Evolutionary conservation across 805 yeast species (phyloP), one percentile per base, ranked within the genome.

Genomic region (Diddensiella caesifluorescens): DNA sequence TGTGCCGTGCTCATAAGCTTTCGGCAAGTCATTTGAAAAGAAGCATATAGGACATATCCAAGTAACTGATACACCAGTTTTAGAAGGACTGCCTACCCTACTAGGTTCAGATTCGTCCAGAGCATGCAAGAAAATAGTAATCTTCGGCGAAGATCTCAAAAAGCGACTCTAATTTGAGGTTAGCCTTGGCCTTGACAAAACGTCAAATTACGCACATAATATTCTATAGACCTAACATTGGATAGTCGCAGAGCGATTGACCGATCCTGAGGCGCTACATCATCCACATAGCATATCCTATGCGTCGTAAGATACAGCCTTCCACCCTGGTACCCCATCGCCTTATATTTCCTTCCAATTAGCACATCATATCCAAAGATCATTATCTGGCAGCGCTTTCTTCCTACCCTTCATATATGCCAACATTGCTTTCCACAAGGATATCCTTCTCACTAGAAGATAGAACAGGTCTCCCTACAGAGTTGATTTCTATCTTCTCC

Each of bases 31-130:
- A 54, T 87, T 86, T 20, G 79, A 68, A 56, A 69, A 83, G n/a
- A 77, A 76, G 61, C 98, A 90, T 2, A 92, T 89, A n/a, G 83
- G 81, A 59, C 98, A 90, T 1, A 73, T 71, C 98, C 98, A 90
- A 22, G 70, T 65, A 13, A 57, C 46, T 10, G 38, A 35, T 29
- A 41, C 41, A 33, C 31, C 39, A 28, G 40, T 16, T 2, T 48
- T 21, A 6, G 42, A 41, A 15, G 38, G 39, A 42, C 37, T n/a
- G 22, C 29, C 4, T 4, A 32, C 29, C 15, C 18, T 16, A 25
- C 41, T 39, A 9, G 32, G 12, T 4, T 20, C 26, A n/a, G 34
- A 23, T 22, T 18, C 27, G 33, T 31, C 40, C 20, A 31, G 31
- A 15, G 34, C 36, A 33, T 56, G 64, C 41, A 72, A 56, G 45